These are phyloP conservation scores for Paramecium primaurelia DNA, from an alignment of 73 alveolate genomes.

Conservation along the genomic window DNA sequence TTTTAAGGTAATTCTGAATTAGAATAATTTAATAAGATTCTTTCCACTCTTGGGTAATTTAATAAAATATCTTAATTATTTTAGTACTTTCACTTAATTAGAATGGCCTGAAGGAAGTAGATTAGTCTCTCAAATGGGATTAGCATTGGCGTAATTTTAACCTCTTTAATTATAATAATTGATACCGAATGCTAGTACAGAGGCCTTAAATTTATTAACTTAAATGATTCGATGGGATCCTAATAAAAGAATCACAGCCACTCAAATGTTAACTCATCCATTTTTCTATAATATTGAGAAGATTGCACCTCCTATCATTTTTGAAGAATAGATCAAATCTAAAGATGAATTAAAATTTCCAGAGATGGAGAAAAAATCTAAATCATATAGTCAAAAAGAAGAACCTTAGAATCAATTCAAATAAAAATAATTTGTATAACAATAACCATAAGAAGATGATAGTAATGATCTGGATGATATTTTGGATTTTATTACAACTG, in stretches of 20 bases:
- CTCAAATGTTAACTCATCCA: conserved; percentile 84
- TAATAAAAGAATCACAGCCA: conserved; percentile 91
- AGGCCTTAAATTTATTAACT: conserved; percentile 89
- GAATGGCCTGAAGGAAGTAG: conserved; percentile 96
- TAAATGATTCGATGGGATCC: conserved; percentile 97
- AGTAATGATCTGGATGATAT: conserved; percentile 41
- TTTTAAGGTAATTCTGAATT: conserved; percentile 97
- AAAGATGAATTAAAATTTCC: neutral
- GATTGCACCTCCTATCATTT: neutral
- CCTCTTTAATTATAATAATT: conserved; percentile 69
- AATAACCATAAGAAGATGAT: neutral
- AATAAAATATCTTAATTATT: neutral
- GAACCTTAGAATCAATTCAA: neutral
- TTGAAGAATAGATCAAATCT: neutral
- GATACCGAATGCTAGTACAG: conserved; percentile 85
- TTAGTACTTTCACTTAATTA: conserved; percentile 81
- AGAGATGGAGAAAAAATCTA: neutral
- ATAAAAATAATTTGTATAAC: neutral
- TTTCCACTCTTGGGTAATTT: conserved; percentile 74
- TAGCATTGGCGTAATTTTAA: conserved; percentile 79
- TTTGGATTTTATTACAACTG: neutral
- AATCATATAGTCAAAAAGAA: neutral
- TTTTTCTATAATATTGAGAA: conserved; percentile 63
- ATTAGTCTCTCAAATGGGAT: conserved; percentile 83
- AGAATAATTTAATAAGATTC: conserved; percentile 89